Evolutionary conservation across 371 early-diverging fungal genomes (phyloP).

Genomic region (Mucor lusitanicus): DNA sequence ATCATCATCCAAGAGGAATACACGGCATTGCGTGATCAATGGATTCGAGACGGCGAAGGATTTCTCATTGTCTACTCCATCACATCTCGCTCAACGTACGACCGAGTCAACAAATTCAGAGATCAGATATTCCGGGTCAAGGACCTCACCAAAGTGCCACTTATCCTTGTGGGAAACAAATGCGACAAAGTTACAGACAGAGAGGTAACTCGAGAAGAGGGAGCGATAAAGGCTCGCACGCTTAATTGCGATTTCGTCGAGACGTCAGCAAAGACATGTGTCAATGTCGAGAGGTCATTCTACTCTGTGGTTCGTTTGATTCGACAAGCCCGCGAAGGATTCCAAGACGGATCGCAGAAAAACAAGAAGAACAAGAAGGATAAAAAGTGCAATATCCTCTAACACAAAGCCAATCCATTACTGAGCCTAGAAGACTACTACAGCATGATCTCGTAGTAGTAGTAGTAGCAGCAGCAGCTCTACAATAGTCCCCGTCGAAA

Average conservation of each 20-base stretch:
- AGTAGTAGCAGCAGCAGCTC: background rate
- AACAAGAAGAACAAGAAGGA: slow-evolving; percentile 17
- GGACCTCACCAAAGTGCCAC: slow-evolving; percentile 77
- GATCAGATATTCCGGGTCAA: slow-evolving; percentile 88
- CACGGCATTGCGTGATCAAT: slow-evolving; percentile 33
- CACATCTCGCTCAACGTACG: slow-evolving; percentile 84
- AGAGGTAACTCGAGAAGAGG: slow-evolving; percentile 81
- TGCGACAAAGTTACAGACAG: slow-evolving; percentile 79
- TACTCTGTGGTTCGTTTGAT: slow-evolving; percentile 61
- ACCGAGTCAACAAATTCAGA: slow-evolving; percentile 78
- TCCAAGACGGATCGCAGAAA: background rate
- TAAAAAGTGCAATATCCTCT: slow-evolving; percentile 18
- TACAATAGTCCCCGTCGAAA: background rate
- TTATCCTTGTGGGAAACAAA: slow-evolving; percentile 96
- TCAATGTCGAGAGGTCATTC: slow-evolving; percentile 83
- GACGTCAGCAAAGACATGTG: slow-evolving; percentile 88
- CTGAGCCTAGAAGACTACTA: background rate
- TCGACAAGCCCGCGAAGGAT: slow-evolving; percentile 15
- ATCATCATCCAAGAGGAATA: slow-evolving; percentile 51
- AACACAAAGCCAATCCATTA: background rate
- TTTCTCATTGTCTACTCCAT: slow-evolving; percentile 90
- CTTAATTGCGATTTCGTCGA: slow-evolving; percentile 83
- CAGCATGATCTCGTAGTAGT: background rate
- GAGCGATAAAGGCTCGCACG: slow-evolving; percentile 72
- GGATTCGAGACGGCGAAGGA: slow-evolving; percentile 91